A percentile compares a stretch with the other conserved stretches of the same genome.
Conservation (phyloP, 2,329 filamentous ascomycete genomes). For the Fusarium ambrosium region DNA sequence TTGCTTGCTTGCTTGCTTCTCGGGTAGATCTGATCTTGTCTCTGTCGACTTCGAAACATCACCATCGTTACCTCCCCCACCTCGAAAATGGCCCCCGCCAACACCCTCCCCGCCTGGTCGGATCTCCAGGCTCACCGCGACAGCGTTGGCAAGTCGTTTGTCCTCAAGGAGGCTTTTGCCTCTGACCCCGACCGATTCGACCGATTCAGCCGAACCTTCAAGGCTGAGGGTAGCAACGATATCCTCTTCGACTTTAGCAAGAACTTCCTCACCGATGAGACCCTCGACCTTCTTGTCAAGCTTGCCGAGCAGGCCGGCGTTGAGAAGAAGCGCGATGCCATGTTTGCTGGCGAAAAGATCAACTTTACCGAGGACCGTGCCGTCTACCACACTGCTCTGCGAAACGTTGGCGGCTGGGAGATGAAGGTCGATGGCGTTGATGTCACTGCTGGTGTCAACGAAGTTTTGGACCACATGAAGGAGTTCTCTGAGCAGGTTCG, state of each 20-base stretch:
- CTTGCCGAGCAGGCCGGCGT: constrained; percentile 92
- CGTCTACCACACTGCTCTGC: constrained; percentile 94
- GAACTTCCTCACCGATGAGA: constrained; percentile 97
- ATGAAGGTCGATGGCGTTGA: constrained; percentile 91
- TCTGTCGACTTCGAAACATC: constrained; percentile 11
- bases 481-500: constrained; percentile 96
- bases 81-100: constrained; percentile 80
- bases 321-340: constrained; percentile 94
- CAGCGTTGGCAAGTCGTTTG: constrained; percentile 86
- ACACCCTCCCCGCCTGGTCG: constrained; percentile 87
- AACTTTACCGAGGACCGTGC: constrained; percentile 98
- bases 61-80: constrained; percentile 7
- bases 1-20: neutral
- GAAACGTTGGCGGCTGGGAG: constrained; percentile 87
- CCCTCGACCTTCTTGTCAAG: constrained; percentile 85
- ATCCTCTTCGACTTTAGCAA: constrained; percentile 99
- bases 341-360: constrained; percentile 98
- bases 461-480: constrained; percentile 96
- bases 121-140: constrained; percentile 93
- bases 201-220: constrained; percentile 90
- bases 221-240: constrained; percentile 84
- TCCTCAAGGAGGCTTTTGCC: constrained; percentile 93
- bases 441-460: constrained; percentile 92
- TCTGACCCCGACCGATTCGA: constrained; percentile 89
- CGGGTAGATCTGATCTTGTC: constrained; percentile 17